Base-by-base conservation (phyloP, 1,139 yeast genomes). In the Pichia sp. region DNA sequence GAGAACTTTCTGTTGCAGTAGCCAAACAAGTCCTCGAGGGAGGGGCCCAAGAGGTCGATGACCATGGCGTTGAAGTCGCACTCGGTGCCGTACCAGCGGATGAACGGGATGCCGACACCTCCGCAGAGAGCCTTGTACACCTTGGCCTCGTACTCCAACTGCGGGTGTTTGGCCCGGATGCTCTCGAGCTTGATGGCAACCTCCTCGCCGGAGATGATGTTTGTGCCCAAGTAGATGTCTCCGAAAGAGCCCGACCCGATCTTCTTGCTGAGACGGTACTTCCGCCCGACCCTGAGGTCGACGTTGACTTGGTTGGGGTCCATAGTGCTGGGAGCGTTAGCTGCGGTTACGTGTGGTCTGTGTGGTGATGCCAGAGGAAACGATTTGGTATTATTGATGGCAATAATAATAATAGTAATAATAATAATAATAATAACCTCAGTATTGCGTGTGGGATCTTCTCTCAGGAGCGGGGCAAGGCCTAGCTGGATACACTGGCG, bases 241-340 rank as follows among this genome's bases (percentile, higher is more conserved):
- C 99, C 99, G 69, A 93, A 93, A 8, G 98, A 91, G 21, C 99
- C 99, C 47, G 95, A 85, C 16, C 99, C 99, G 63, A 93, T 93
- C 73, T 93, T 93, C 60, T 97, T 86, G 47, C 97, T 97, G 64
- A 93, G 86, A 55, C 96, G 82, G 72, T 85, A 93, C 73, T 91
- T 93, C 73, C 95, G 88, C 49, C 98, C 98, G 48, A 93, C 96
- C 69, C 97, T 80, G 68, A 90, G 80, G 19, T 54, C 56, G 41
- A 54, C 56, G 37, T 54, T 54, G n/a, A 54, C 56, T 45, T 54
- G 56, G 52, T 54, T 54, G 36, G 56, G 53, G 46, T 54, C 56
- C 56, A 54, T 54, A 30, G 19, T 16, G 26, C n/a, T n/a, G n/a
- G n/a, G n/a, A n/a, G n/a, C n/a, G n/a, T n/a, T n/a, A n/a, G n/a